Base-by-base conservation (phyloP, 176 grass and related monocot genomes). In the Rhipidocladum racemiflorum region DNA sequence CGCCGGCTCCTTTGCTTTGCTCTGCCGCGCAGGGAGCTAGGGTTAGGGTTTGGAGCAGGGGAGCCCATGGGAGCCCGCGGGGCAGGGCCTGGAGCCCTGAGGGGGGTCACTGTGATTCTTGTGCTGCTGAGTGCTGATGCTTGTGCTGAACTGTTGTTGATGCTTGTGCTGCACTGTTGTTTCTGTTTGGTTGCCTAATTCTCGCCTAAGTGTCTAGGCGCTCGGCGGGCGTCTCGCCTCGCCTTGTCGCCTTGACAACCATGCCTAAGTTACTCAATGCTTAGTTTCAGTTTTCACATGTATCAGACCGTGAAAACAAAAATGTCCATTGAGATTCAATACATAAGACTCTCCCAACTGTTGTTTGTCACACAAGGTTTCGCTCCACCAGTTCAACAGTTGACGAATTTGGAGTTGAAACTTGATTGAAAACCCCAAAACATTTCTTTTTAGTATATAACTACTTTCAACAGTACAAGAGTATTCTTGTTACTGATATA, bases 121-220 rank as follows among this genome's bases (percentile, higher is more conserved):
- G 30, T 1, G 2, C 30, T 1, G 2, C 30, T 32, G 2, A 2
- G 2, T 2, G 30, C 1, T 1, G 30, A 32, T 32, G 2, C 30
- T 32, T 32, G 2, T 32, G 30, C 2, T 32, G 30, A 32, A 1
- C 2, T 1, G 1, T 1, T 2, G 2, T 32, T 1, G 2, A 32
- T 32, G 1, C 30, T 32, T 2, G 2, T 32, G 1, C 30, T 32
- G 2, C 1, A 32, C 30, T 32, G 2, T 32, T 32, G 2, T 1
- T 2, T 32, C 1, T 32, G 1, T 1, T 1, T 32, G 2, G 30
- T 32, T 1, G 2, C 2, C n/a, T n/a, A n/a, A n/a, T n/a, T n/a
- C n/a, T n/a, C n/a, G 30, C 2, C 2, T 1, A 1, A 1, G 2
- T 2, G 2, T 32, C 30, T 2, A 32, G 2, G 30, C 2, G 30